Evolutionary conservation across 2,329 filamentous ascomycete genomes (phyloP).

Genomic region (Diatrype stigma): DNA sequence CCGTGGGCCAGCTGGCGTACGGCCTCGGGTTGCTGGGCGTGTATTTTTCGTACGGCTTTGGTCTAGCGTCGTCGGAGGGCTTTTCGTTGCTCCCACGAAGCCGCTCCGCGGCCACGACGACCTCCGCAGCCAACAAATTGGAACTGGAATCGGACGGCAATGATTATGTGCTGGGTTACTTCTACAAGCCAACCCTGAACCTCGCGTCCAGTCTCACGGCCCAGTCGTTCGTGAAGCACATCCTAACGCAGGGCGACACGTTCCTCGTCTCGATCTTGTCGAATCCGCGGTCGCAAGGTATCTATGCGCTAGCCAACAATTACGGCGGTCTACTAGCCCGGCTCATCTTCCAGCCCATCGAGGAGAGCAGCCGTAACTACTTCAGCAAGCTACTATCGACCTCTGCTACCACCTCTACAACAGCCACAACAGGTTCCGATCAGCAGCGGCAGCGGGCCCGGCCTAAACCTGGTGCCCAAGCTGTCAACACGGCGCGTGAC

Average conservation of each 20-base stretch:
- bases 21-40: constrained; percentile 63
- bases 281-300: constrained; percentile 75
- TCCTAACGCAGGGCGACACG: constrained; percentile 92
- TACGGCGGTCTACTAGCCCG: constrained; percentile 87
- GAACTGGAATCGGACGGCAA: background rate
- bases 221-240: constrained; percentile 85
- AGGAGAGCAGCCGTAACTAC: constrained; percentile 86
- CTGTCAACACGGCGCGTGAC: constrained; percentile 37
- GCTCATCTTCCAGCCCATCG: constrained; percentile 88
- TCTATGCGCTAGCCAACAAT: constrained; percentile 90
- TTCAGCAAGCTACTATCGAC: constrained; percentile 73
- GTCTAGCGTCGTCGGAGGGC: constrained; percentile 49
- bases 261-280: constrained; percentile 79
- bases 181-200: constrained; percentile 66
- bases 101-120: constrained; percentile 21
- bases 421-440: background rate
- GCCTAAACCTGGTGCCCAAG: constrained; percentile 16
- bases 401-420: constrained; percentile 16
- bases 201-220: constrained; percentile 80
- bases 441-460: constrained; percentile 6
- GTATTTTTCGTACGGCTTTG: constrained; percentile 61
- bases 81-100: constrained; percentile 63
- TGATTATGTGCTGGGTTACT: constrained; percentile 53
- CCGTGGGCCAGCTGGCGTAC: constrained; percentile 78
- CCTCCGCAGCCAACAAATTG: too few relatives aligned